Conservation (phyloP, 2,329 filamentous ascomycete species). For the Hypoxylon sp. region DNA sequence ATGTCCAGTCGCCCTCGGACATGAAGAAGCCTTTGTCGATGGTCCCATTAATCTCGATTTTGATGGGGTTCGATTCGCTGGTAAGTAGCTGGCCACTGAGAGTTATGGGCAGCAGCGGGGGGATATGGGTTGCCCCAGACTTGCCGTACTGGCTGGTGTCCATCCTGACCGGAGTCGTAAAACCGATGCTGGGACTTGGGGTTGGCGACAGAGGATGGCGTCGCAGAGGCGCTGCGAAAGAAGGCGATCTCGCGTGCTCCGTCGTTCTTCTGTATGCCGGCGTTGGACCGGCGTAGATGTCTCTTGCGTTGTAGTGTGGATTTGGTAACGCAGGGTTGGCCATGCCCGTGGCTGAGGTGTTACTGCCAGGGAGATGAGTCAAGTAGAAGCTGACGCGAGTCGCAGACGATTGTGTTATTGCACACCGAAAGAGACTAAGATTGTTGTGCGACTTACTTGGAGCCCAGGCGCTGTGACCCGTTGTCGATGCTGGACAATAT, state of each 20-base stretch:
- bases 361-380: constrained; percentile 54
- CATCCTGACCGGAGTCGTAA: constrained; percentile 59
- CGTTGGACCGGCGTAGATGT: constrained; percentile 61
- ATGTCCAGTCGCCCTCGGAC: constrained; percentile 85
- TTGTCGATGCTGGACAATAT: constrained; percentile 60
- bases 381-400: constrained; percentile 24
- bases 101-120: constrained; percentile 60
- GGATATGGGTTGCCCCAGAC: constrained; percentile 53
- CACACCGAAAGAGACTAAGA: constrained; percentile 23
- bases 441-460: constrained; percentile 58
- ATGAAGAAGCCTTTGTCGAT: constrained; percentile 92
- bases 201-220: constrained; percentile 63
- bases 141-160: constrained; percentile 55
- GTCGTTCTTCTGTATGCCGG: constrained; percentile 58
- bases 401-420: constrained; percentile 25
- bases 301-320: constrained; percentile 59
- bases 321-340: constrained; percentile 63
- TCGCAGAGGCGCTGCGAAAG: constrained; percentile 57
- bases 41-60: constrained; percentile 77
- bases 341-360: constrained; percentile 62
- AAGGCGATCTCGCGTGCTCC: constrained; percentile 61
- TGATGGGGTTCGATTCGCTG: constrained; percentile 64
- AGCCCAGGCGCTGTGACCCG: constrained; percentile 61
- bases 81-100: constrained; percentile 69
- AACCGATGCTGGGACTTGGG: constrained; percentile 57